phyloP scores from a whole-genome alignment of 139 green algal genomes.

The Chlorella sp. region DNA sequence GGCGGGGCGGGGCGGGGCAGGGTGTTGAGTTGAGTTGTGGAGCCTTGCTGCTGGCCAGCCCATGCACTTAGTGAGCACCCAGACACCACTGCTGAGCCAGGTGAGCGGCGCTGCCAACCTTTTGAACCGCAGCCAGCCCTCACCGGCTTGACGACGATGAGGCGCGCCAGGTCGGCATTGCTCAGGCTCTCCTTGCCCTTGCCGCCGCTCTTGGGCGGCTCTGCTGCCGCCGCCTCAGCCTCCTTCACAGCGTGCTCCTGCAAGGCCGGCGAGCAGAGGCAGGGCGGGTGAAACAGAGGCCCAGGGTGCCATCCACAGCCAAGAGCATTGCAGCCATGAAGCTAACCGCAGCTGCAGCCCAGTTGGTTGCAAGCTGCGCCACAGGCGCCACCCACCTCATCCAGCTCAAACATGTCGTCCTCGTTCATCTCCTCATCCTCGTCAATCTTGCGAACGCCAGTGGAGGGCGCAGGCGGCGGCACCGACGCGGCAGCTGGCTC shows the following conservation, averaged over 20 bases:
- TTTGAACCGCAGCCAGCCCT: no score
- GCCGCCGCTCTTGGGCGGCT: constrained; percentile 14
- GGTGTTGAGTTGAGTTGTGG: no score
- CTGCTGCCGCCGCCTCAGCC: constrained; percentile 21
- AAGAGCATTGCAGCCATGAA: no score
- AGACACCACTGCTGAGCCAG: no score
- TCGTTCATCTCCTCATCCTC: constrained; percentile 62
- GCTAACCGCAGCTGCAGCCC: no score
- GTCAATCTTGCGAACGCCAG: constrained; percentile 6
- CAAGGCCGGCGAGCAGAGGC: neutral
- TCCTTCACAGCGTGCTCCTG: constrained; percentile 46
- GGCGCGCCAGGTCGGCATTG: constrained; percentile 60
- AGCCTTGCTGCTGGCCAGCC: no score
- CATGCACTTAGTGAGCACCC: no score
- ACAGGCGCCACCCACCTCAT: constrained; percentile 56
- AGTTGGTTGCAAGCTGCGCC: no score
- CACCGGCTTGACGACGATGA: constrained; percentile 76
- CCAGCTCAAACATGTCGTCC: constrained; percentile 80
- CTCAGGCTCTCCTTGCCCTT: constrained; percentile 26
- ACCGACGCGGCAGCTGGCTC: no score
- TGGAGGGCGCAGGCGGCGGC: neutral
- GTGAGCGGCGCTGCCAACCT: no score
- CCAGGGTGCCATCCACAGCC: no score
- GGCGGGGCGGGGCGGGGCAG: neutral
- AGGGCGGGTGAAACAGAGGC: no score